Percentiles rank a stretch among this genome's conserved stretches.
Conservation (phyloP, 495 filamentous ascomycete species). For the Xylaria bambusicola region DNA sequence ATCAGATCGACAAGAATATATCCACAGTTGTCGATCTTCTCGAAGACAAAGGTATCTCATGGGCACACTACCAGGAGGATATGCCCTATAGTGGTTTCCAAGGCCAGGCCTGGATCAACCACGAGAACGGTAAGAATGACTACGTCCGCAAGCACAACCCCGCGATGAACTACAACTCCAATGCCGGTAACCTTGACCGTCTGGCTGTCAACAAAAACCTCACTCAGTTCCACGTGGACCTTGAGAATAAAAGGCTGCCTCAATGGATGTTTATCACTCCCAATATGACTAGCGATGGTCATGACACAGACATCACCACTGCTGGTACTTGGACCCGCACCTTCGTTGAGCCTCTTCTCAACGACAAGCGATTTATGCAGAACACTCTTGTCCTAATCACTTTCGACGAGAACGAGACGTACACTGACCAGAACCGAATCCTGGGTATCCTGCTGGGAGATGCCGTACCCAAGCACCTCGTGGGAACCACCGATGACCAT, state of each 20-base stretch:
- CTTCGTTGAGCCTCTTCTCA: slow-evolving; percentile 64
- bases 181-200: slow-evolving; percentile 55
- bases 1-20: slow-evolving; percentile 58
- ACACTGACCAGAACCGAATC: slow-evolving; percentile 55
- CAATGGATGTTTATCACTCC: slow-evolving; percentile 78
- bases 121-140: slow-evolving; percentile 53
- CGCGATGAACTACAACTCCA: slow-evolving; percentile 59
- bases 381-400: slow-evolving; percentile 68
- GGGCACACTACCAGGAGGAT: slow-evolving; percentile 71
- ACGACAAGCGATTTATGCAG: slow-evolving; percentile 66
- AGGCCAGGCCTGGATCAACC: slow-evolving; percentile 56
- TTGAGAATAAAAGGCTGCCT: slow-evolving; percentile 58
- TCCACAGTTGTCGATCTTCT: slow-evolving; percentile 71
- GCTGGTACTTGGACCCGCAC: slow-evolving; percentile 58
- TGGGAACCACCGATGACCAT: slow-evolving; percentile 62
- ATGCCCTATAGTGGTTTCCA: slow-evolving; percentile 69
- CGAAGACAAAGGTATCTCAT: slow-evolving; percentile 66
- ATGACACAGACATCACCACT: slow-evolving; percentile 66
- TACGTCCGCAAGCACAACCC: slow-evolving; percentile 85
- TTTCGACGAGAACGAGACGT: slow-evolving; percentile 67
- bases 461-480: slow-evolving; percentile 57
- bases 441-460: slow-evolving; percentile 67
- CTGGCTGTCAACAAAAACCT: slow-evolving; percentile 68
- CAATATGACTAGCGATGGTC: slow-evolving; percentile 68
- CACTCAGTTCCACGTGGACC: slow-evolving; percentile 60